phyloP scores from a whole-genome alignment of 2,329 filamentous ascomycete genomes.

The Tolypocladium album region DNA sequence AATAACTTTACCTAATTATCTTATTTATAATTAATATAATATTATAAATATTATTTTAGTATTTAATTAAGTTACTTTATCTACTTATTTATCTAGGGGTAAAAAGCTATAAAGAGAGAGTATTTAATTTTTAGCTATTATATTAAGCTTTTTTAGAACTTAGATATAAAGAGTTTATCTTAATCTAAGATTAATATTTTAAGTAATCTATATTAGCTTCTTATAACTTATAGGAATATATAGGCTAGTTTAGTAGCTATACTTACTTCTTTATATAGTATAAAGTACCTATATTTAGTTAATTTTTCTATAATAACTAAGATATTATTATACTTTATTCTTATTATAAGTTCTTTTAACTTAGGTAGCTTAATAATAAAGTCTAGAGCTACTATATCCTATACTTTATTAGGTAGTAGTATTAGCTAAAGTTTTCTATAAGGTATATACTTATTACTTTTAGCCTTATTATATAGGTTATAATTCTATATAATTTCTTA shows the following conservation, averaged over 20 bases:
- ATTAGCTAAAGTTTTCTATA: no score
- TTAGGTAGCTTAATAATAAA: neutral
- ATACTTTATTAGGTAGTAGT: neutral
- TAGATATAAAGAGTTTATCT: neutral
- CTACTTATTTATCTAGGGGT: neutral
- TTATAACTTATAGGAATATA: neutral
- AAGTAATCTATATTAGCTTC: neutral
- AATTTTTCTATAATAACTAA: neutral
- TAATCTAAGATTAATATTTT: neutral
- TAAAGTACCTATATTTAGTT: neutral
- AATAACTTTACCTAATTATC: neutral
- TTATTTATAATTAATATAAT: neutral
- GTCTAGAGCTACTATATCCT: neutral
- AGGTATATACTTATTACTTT: no score
- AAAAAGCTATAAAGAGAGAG: neutral
- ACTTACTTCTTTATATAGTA: neutral
- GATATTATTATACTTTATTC: neutral
- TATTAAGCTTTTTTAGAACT: neutral
- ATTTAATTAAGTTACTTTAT: neutral
- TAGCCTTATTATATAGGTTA: no score
- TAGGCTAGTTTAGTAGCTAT: neutral
- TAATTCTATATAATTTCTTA: no score
- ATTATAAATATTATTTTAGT: neutral
- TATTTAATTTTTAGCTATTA: neutral
- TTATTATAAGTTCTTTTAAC: neutral